Evolutionary conservation across 1,284 basidiomycete species (phyloP).

Genomic region (Leucoagaricus sp.): DNA sequence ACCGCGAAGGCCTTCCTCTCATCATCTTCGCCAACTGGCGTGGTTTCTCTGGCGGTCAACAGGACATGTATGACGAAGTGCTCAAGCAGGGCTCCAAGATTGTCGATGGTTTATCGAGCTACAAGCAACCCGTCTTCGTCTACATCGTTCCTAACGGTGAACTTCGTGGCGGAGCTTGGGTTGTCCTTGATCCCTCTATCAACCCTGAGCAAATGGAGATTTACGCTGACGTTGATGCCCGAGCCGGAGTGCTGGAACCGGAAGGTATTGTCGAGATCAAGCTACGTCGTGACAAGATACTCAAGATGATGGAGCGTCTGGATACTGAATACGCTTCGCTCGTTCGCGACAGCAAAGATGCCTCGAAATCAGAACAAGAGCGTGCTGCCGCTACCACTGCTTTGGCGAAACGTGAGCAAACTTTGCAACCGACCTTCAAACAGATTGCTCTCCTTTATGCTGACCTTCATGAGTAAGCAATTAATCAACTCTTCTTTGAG

Average conservation of each 20-base stretch:
- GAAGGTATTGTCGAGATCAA: constrained; percentile 97
- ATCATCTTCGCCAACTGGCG: constrained; percentile 99
- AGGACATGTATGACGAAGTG: constrained; percentile 97
- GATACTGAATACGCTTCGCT: constrained; percentile 84
- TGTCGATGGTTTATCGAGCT: constrained; percentile 95
- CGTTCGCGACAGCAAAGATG: constrained; percentile 80
- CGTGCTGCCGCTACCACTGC: constrained; percentile 69
- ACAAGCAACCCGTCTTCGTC: constrained; percentile 98
- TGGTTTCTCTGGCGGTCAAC: constrained; percentile 99
- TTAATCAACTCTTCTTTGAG: background rate
- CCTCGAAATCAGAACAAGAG: constrained; percentile 71
- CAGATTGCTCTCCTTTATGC: constrained; percentile 95
- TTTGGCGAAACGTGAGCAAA: constrained; percentile 78
- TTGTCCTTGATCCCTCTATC: constrained; percentile 97
- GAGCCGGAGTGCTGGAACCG: constrained; percentile 97
- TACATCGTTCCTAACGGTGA: constrained; percentile 99
- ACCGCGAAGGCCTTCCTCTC: constrained; percentile 94
- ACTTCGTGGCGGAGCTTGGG: constrained; percentile 99
- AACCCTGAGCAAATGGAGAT: constrained; percentile 98
- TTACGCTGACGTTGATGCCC: constrained; percentile 95
- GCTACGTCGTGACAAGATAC: constrained; percentile 89
- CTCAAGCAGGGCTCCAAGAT: constrained; percentile 96
- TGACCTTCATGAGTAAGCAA: constrained; percentile 89
- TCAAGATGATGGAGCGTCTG: constrained; percentile 91
- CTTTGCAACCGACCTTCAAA: constrained; percentile 89